phyloP scores from a whole-genome alignment of 2,329 filamentous ascomycete species.

The Mariannaea sp. region DNA sequence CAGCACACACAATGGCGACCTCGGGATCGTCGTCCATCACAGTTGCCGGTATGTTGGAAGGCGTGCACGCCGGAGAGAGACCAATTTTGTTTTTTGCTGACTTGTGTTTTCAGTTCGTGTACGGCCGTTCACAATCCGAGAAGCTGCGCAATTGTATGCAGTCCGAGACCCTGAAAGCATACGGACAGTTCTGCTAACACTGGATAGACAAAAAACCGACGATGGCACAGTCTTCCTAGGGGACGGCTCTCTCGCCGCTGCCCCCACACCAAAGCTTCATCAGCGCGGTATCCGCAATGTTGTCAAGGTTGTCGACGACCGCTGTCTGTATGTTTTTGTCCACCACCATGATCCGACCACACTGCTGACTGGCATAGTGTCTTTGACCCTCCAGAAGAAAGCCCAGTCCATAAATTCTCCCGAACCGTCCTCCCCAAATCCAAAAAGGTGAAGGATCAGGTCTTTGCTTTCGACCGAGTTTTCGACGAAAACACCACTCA shows the following conservation, averaged over 20 bases:
- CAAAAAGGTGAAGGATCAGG: slow-evolving; percentile 95
- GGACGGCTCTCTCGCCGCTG: slow-evolving; percentile 90
- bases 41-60: slow-evolving; percentile 55
- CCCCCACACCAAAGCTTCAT: slow-evolving; percentile 80
- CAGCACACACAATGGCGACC: slow-evolving; percentile 29
- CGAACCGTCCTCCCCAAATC: slow-evolving; percentile 79
- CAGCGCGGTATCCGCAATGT: slow-evolving; percentile 88
- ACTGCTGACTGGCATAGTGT: slow-evolving; percentile 60
- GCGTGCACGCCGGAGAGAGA: too few species aligned
- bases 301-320: slow-evolving; percentile 95
- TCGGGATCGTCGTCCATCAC: slow-evolving; percentile 59
- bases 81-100: slow-evolving; percentile 34
- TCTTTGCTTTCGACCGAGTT: slow-evolving; percentile 94
- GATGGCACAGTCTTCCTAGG: slow-evolving; percentile 93
- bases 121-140: slow-evolving; percentile 79
- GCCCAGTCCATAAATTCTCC: slow-evolving; percentile 84
- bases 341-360: background rate
- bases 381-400: slow-evolving; percentile 96
- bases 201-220: slow-evolving; percentile 65
- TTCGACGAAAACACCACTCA: slow-evolving; percentile 96
- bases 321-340: slow-evolving; percentile 77
- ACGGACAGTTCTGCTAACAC: slow-evolving; percentile 18
- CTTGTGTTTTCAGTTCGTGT: slow-evolving; percentile 63
- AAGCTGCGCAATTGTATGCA: slow-evolving; percentile 83
- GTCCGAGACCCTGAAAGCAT: slow-evolving; percentile 28